Conservation (phyloP, 306 rosid species). For the Corylus heterophylla region DNA sequence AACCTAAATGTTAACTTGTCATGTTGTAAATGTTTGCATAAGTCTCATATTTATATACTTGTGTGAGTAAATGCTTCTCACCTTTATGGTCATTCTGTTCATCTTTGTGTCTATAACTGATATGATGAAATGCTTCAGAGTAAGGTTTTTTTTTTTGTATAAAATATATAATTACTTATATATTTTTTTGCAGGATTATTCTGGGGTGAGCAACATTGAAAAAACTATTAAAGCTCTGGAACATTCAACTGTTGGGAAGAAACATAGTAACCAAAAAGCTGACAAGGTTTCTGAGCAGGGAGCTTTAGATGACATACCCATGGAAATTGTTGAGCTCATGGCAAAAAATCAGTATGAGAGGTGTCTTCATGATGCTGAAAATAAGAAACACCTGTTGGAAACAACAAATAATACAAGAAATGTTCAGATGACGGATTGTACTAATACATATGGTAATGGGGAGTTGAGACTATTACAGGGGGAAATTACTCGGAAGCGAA, state of each 20-base stretch:
- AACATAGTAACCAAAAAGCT: constrained; percentile 40
- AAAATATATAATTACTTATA: constrained; percentile 1
- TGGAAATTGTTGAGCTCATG: constrained; percentile 95
- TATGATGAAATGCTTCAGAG: constrained; percentile 12
- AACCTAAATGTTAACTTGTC: background rate
- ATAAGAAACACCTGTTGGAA: constrained; percentile 36
- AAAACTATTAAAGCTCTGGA: constrained; percentile 47
- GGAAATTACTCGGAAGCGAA: constrained; percentile 47
- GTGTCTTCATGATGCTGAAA: constrained; percentile 59
- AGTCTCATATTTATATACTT: background rate
- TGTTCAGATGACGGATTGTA: constrained; percentile 40
- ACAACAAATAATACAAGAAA: constrained; percentile 46
- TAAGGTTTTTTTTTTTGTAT: constrained; percentile 12
- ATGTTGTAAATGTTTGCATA: background rate
- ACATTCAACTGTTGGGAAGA: constrained; percentile 37
- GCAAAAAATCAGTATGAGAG: constrained; percentile 88
- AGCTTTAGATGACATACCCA: constrained; percentile 75
- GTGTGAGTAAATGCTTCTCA: background rate
- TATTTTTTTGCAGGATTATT: constrained; percentile 54
- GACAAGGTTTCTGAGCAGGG: constrained; percentile 57
- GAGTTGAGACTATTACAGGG: constrained; percentile 41
- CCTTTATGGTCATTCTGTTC: constrained; percentile 5
- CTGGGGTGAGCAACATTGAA: constrained; percentile 44
- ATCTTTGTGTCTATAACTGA: constrained; percentile 17
- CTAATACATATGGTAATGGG: constrained; percentile 35